Evolutionary conservation across 805 yeast genomes (phyloP), one percentile per base, ranked within the genome.

Genomic region (Suhomyces kilbournensis): DNA sequence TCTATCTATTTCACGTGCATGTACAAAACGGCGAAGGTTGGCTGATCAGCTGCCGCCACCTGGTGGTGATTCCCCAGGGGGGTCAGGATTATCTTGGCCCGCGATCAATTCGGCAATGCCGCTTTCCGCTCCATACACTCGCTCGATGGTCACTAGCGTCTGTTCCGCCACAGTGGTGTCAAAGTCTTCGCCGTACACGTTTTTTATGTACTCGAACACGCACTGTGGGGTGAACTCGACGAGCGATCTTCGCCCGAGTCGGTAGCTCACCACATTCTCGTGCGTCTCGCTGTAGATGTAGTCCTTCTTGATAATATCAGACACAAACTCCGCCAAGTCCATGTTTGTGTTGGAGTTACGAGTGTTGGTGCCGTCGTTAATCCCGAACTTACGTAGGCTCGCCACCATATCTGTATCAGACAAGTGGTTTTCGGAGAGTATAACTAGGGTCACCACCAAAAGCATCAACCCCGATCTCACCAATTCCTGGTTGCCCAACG

Each of bases 361-460:
- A 9, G 47, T 19, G 30, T 50, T 56, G 12, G 52, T 46, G 34
- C 53, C 55, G 5, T 50, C 53, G 8, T 60, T 50, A 12, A 62
- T 47, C 8, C 69, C 69, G 34, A 65, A 58, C 26, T 55, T 56
- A 6, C 45, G 49, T 12, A 75, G 56, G 5, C 51, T 46, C 10
- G 54, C 55, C 1, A 64, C 26, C 15, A 75, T 58, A 22, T 63
- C 66, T 3, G 42, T 30, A 52, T 71, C 75, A 3, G 61, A 52
- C 10, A 70, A 48, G 49, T 68, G 65, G 53, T 73, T 72, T 25
- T 68, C 73, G 35, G 66, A 56, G 14, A 73, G 54, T 0, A 75
- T 60, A 6, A 74, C 51, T 7, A 71, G 39, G 9, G 70, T 49
- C 4, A 74, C 44, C 4, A 73, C 56, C 34, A 71, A 51, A 30